A percentile compares a stretch with the other conserved stretches of the same genome.
Conservation (phyloP, 345 rosid species). For the Punica granatum region DNA sequence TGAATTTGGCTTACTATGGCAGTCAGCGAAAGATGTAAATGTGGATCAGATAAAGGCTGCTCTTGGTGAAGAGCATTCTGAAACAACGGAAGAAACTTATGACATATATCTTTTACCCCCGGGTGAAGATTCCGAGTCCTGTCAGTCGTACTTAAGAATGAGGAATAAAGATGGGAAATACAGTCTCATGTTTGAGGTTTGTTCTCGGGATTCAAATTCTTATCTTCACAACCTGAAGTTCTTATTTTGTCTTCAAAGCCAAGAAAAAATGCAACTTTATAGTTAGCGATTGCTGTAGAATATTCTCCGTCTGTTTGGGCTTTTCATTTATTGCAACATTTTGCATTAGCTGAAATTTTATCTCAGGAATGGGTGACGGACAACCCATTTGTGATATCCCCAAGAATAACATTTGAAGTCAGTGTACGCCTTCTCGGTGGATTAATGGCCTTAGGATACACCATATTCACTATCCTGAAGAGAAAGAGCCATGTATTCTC, state of each 20-base stretch:
- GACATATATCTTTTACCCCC: constrained; percentile 99
- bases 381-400: constrained; percentile 95
- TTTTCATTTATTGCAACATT: neutral
- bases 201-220: constrained; percentile 12
- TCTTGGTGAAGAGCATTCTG: constrained; percentile 56
- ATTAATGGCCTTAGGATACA: constrained; percentile 96
- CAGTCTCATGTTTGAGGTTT: constrained; percentile 99
- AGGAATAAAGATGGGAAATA: constrained; percentile 98
- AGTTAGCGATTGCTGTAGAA: neutral
- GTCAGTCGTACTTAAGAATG: constrained; percentile 97
- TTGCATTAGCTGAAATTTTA: neutral
- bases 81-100: constrained; percentile 76
- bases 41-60: constrained; percentile 66
- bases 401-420: constrained; percentile 97
- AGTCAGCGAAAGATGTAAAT: constrained; percentile 68
- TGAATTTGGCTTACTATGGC: constrained; percentile 26
- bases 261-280: neutral
- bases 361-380: constrained; percentile 95
- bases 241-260: neutral
- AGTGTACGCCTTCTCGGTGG: constrained; percentile 99
- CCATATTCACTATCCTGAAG: constrained; percentile 92
- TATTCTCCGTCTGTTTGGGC: neutral
- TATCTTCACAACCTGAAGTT: neutral
- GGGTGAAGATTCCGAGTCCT: constrained; percentile 95
- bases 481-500: constrained; percentile 86